Percentiles rank a stretch among this genome's conserved stretches.
Evolutionary conservation across 2,329 filamentous ascomycete genomes (phyloP).

Genomic region (Fusarium sp.): DNA sequence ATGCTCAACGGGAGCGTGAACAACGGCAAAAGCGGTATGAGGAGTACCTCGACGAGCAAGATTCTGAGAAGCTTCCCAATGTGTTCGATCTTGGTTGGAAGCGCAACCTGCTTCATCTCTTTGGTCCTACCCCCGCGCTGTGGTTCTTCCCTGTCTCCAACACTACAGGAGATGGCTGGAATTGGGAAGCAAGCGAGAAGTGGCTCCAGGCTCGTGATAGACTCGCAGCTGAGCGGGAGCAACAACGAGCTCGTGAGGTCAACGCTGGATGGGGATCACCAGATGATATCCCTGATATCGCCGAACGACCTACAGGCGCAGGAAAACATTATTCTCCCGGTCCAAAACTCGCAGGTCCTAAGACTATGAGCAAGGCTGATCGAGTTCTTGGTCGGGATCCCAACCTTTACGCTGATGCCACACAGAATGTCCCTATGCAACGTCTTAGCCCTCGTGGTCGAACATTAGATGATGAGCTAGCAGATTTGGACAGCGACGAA

Average conservation of each 20-base stretch:
- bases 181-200: slow-evolving; percentile 84
- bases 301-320: slow-evolving; percentile 43
- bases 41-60: slow-evolving; percentile 88
- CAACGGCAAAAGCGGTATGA: slow-evolving; percentile 67
- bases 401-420: slow-evolving; percentile 63
- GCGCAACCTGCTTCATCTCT: slow-evolving; percentile 82
- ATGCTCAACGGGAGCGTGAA: slow-evolving; percentile 65
- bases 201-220: slow-evolving; percentile 80
- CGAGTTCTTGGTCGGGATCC: slow-evolving; percentile 68
- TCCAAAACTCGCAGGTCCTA: slow-evolving; percentile 42
- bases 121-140: slow-evolving; percentile 76
- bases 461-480: slow-evolving; percentile 57
- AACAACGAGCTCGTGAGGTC: slow-evolving; percentile 71
- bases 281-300: slow-evolving; percentile 43
- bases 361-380: slow-evolving; percentile 66
- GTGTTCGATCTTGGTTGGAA: slow-evolving; percentile 92
- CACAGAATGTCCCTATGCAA: slow-evolving; percentile 58
- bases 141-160: slow-evolving; percentile 87
- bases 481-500: slow-evolving; percentile 54
- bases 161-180: slow-evolving; percentile 92
- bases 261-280: slow-evolving; percentile 73
- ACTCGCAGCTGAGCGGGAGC: slow-evolving; percentile 66
- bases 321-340: slow-evolving; percentile 50
- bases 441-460: slow-evolving; percentile 60
- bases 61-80: slow-evolving; percentile 87